phyloP scores from a whole-genome alignment of 1,139 yeast species.

The Diutina mesorugosa region DNA sequence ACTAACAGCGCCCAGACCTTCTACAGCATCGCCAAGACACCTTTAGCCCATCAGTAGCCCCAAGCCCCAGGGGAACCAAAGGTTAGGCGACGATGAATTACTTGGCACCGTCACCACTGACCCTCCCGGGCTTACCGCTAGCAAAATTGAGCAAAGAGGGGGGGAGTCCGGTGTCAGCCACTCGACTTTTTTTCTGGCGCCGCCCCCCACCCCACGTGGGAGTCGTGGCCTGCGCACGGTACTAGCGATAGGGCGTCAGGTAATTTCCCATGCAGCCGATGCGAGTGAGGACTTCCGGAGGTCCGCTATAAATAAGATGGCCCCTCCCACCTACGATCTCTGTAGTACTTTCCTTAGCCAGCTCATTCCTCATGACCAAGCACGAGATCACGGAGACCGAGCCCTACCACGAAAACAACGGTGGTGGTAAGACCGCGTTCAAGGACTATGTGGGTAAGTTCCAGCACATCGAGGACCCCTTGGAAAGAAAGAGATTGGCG shows the following conservation, averaged over 20 bases:
- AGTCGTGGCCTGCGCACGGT: neutral
- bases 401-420: neutral
- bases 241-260: neutral
- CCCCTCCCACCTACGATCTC: neutral
- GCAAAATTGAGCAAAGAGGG: neutral
- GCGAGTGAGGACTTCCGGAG: neutral
- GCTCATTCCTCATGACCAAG: neutral
- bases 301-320: neutral
- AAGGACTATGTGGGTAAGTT: slow-evolving; percentile 76
- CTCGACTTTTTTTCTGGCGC: neutral
- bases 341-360: neutral
- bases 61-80: neutral
- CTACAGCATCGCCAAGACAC: neutral
- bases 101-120: no score
- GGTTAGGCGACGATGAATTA: neutral
- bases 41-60: neutral
- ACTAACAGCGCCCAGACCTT: neutral
- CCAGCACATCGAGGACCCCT: slow-evolving; percentile 75
- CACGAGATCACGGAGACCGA: neutral
- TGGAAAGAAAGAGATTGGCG: slow-evolving; percentile 83
- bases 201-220: neutral
- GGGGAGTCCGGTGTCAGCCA: neutral
- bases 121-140: no score
- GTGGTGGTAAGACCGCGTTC: slow-evolving; percentile 84
- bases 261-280: neutral